phyloP scores from a whole-genome alignment of 495 filamentous ascomycete species.

The Monascus purpureus region DNA sequence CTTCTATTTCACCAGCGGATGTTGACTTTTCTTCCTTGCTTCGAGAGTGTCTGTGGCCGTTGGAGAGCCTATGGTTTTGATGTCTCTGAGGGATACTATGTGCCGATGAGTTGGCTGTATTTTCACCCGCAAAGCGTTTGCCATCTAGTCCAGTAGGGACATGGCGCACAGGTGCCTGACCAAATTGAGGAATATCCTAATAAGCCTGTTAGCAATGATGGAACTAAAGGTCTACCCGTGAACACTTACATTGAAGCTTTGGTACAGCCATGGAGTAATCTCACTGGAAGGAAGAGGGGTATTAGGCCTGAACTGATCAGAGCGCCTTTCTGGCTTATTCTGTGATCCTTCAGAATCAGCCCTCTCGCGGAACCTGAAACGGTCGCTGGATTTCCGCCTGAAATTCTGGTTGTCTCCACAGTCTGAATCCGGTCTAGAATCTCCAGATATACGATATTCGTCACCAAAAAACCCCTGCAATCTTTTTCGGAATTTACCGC shows the following conservation, averaged over 20 bases:
- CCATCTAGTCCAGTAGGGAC: conserved; percentile 55
- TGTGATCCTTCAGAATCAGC: conserved; percentile 55
- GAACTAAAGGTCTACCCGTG: conserved; percentile 3
- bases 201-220: neutral
- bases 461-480: conserved; percentile 80
- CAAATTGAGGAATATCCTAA: conserved; percentile 67
- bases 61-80: conserved; percentile 46
- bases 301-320: conserved; percentile 48
- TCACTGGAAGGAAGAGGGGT: conserved; percentile 85
- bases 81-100: conserved; percentile 29
- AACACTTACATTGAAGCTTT: conserved; percentile 61
- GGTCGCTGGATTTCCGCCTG: conserved; percentile 41
- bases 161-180: conserved; percentile 68
- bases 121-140: conserved; percentile 52
- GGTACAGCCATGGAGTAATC: conserved; percentile 90
- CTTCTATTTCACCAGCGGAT: conserved; percentile 29
- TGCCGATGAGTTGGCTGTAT: conserved; percentile 19
- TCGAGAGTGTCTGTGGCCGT: conserved; percentile 56
- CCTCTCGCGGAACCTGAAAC: conserved; percentile 46
- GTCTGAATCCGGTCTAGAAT: conserved; percentile 61
- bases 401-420: conserved; percentile 38
- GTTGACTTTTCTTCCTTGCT: conserved; percentile 59
- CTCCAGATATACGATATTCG: conserved; percentile 47
- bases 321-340: conserved; percentile 34
- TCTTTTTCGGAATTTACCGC: conserved; percentile 58